Conservation (phyloP, 2,329 filamentous ascomycete genomes). For the Fusarium sp. region DNA sequence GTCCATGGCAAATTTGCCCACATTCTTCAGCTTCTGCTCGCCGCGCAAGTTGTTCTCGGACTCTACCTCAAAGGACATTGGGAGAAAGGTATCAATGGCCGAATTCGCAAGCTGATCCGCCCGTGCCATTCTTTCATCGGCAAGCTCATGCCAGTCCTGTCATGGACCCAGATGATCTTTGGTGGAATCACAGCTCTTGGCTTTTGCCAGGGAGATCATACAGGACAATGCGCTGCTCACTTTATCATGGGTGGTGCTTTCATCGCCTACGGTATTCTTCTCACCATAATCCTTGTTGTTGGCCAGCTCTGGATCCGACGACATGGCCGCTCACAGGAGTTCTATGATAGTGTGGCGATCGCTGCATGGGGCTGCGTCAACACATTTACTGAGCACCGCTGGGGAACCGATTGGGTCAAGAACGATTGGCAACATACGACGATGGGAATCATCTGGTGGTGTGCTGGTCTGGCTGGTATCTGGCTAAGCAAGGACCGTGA, state of each 20-base stretch:
- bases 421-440: constrained; percentile 98
- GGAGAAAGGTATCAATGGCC: constrained; percentile 82
- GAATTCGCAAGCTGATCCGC: constrained; percentile 77
- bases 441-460: constrained; percentile 99
- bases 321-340: constrained; percentile 90
- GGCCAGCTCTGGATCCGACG: constrained; percentile 88
- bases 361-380: constrained; percentile 97
- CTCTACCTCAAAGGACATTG: constrained; percentile 91
- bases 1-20: constrained; percentile 85
- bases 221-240: constrained; percentile 92
- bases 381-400: constrained; percentile 96
- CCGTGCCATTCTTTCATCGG: constrained; percentile 82
- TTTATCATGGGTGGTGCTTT: constrained; percentile 99
- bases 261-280: constrained; percentile 88
- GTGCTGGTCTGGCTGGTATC: constrained; percentile 86
- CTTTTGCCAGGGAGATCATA: constrained; percentile 90
- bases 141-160: constrained; percentile 84
- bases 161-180: constrained; percentile 96
- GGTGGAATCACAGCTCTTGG: constrained; percentile 92
- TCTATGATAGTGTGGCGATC: constrained; percentile 93
- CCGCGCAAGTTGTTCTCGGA: constrained; percentile 80
- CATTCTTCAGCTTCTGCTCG: constrained; percentile 80
- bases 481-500: constrained; percentile 89
- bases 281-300: constrained; percentile 86
- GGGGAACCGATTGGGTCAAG: constrained; percentile 87